Evolutionary conservation across 106 monocot species (phyloP).

Genomic region (Vanilla planifolia): DNA sequence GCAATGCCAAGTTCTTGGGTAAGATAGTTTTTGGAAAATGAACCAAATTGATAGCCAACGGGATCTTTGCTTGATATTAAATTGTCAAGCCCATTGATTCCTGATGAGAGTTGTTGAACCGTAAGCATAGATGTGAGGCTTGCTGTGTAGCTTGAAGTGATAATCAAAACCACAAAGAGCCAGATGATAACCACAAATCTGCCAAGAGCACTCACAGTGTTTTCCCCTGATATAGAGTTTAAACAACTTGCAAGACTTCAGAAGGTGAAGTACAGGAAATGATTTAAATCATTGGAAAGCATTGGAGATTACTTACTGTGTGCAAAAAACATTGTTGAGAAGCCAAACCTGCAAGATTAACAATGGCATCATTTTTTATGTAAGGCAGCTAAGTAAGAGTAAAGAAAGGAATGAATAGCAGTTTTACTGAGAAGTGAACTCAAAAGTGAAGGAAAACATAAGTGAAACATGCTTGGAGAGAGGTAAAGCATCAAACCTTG

Average conservation of each 20-base stretch:
- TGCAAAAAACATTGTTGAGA: slow-evolving; percentile 98
- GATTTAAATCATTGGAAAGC: not conserved
- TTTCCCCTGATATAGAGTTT: slow-evolving; percentile 42
- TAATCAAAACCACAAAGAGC: slow-evolving; percentile 85
- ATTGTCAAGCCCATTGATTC: slow-evolving; percentile 67
- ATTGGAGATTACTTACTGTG: slow-evolving; percentile 55
- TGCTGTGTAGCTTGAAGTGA: slow-evolving; percentile 95
- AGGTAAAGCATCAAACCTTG: too few species aligned
- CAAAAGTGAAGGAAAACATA: too few species aligned
- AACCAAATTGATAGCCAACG: slow-evolving; percentile 81
- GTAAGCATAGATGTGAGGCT: slow-evolving; percentile 91
- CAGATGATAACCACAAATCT: slow-evolving; percentile 80
- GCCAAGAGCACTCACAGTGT: slow-evolving; percentile 68
- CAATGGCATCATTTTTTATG: slow-evolving; percentile 1
- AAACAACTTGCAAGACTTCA: not conserved
- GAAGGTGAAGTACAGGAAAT: not conserved
- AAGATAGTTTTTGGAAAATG: slow-evolving; percentile 68
- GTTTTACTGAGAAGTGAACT: too few species aligned
- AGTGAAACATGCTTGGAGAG: too few species aligned
- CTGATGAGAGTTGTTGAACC: slow-evolving; percentile 71
- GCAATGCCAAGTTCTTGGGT: slow-evolving; percentile 61
- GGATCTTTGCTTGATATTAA: slow-evolving; percentile 54
- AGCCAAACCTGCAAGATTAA: slow-evolving; percentile 81
- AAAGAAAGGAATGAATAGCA: too few species aligned
- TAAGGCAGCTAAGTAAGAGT: not conserved